Percentiles rank a stretch among this genome's conserved stretches.
Conservation (phyloP, 1,139 yeast genomes). For the Suhomyces taliae region DNA sequence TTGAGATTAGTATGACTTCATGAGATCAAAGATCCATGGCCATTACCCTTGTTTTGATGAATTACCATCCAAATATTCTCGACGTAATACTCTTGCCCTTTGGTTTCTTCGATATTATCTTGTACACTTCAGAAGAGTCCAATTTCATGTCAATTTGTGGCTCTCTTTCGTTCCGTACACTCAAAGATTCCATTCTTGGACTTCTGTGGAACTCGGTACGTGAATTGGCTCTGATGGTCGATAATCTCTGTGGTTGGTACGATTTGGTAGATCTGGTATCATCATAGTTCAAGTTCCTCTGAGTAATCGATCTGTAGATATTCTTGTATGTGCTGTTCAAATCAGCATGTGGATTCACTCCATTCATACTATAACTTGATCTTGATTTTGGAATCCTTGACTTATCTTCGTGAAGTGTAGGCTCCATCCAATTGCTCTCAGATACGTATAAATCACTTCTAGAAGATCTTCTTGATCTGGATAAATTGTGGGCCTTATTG, state of each 20-base stretch:
- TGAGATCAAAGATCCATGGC: background rate
- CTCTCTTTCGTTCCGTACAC: background rate
- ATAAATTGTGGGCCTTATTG: constrained; percentile 26
- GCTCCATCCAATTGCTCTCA: constrained; percentile 50
- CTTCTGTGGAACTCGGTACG: constrained; percentile 1
- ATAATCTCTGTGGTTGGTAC: constrained; percentile 2
- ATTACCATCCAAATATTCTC: constrained; percentile 16
- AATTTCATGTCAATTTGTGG: constrained; percentile 3
- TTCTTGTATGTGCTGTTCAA: constrained; percentile 32
- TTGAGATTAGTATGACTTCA: no score
- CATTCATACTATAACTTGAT: constrained; percentile 30
- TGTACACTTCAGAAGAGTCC: constrained; percentile 19
- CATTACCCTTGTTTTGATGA: background rate
- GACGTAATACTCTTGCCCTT: constrained; percentile 11
- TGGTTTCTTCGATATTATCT: constrained; percentile 7
- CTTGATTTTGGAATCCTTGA: constrained; percentile 21
- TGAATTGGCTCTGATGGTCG: constrained; percentile 2
- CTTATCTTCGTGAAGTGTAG: constrained; percentile 15
- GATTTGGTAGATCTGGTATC: constrained; percentile 10
- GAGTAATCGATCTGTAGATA: constrained; percentile 41
- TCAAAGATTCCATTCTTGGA: background rate
- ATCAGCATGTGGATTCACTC: constrained; percentile 14
- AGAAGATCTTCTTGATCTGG: constrained; percentile 38
- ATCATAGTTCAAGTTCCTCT: constrained; percentile 28
- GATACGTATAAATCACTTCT: constrained; percentile 43